phyloP scores from a whole-genome alignment of 768 basidiomycete genomes.

The Arthromyces matolae region DNA sequence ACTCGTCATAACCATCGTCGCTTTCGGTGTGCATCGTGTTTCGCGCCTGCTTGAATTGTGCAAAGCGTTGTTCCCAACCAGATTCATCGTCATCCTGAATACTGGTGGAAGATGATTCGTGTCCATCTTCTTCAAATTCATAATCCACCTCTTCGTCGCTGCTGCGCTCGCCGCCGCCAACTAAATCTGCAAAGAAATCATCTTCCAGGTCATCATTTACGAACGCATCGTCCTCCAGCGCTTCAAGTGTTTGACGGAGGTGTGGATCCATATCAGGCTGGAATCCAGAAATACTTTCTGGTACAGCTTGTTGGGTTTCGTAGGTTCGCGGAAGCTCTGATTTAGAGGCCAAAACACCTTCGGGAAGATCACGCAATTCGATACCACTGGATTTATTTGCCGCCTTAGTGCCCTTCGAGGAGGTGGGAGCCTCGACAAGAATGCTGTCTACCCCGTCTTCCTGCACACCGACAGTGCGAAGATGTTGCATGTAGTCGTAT shows the following conservation, averaged over 20 bases:
- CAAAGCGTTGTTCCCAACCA: slow-evolving; percentile 76
- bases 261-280: slow-evolving; percentile 97
- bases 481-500: slow-evolving; percentile 98
- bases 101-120: slow-evolving; percentile 17
- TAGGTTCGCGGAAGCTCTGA: slow-evolving; percentile 72
- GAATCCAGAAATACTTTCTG: slow-evolving; percentile 80
- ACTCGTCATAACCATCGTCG: slow-evolving; percentile 48
- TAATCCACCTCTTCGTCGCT: slow-evolving; percentile 60
- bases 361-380: slow-evolving; percentile 56
- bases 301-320: slow-evolving; percentile 75
- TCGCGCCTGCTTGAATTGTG: slow-evolving; percentile 73
- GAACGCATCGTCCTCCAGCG: slow-evolving; percentile 94
- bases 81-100: slow-evolving; percentile 24
- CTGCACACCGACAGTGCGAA: slow-evolving; percentile 70
- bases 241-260: slow-evolving; percentile 87
- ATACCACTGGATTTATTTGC: slow-evolving; percentile 32
- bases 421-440: slow-evolving; percentile 70
- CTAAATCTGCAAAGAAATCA: slow-evolving; percentile 71
- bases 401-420: slow-evolving; percentile 29
- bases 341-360: slow-evolving; percentile 68
- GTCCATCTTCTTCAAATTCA: slow-evolving; percentile 59
- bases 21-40: slow-evolving; percentile 34
- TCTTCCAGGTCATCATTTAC: slow-evolving; percentile 75
- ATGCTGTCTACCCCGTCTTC: slow-evolving; percentile 82
- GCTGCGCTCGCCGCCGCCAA: slow-evolving; percentile 65